Base-by-base conservation (phyloP, 2,329 filamentous ascomycete genomes). In the Plenodomus biglobosus region DNA sequence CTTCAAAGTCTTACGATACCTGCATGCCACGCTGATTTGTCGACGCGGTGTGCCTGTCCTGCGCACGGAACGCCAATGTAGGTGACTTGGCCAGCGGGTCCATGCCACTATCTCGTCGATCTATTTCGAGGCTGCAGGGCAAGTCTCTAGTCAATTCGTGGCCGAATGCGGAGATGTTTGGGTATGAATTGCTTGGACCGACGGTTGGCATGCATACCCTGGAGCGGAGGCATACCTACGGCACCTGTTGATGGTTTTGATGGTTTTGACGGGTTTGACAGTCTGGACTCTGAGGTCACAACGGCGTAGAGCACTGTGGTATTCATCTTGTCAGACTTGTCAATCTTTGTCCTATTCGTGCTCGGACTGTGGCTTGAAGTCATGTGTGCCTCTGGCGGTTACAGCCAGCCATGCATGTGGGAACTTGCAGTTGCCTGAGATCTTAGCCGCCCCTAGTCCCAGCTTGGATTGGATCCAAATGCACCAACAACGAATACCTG, bases 31-130 rank as follows among this genome's bases (percentile, higher is more conserved):
- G 34, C 34, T 62, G 54, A 69, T 71, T 70, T 58, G 68, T 43
- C 50, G 44, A 43, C 18, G 48, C 38, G 19, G 48, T 65, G 64
- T 65, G 60, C 61, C 62, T 56, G 55, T 50, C 48, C 56, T 60
- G 56, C 58, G 58, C 63, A 65, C 56, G 50, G 63, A 48, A 55
- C 60, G 59, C 53, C 50, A 51, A 62, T 64, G 65, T 61, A 57
- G 53, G 64, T 71, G 66, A 70, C 53, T 48, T 52, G 44, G 53
- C 44, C 54, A 55, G 61, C 66, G 66, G 65, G 47, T 64, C 62
- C 65, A 53, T 52, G 64, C 67, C 61, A 65, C 53, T 55, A 56
- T 58, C 56, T 62, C 44, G 54, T 46, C 52, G 42, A 58, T 66
- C 67, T 71, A 71, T 71, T 71, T 68, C 54, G 55, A 62, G 68